Evolutionary conservation across 192 early-diverging fungal genomes (phyloP).

Genomic region (Funneliformis mosseae): DNA sequence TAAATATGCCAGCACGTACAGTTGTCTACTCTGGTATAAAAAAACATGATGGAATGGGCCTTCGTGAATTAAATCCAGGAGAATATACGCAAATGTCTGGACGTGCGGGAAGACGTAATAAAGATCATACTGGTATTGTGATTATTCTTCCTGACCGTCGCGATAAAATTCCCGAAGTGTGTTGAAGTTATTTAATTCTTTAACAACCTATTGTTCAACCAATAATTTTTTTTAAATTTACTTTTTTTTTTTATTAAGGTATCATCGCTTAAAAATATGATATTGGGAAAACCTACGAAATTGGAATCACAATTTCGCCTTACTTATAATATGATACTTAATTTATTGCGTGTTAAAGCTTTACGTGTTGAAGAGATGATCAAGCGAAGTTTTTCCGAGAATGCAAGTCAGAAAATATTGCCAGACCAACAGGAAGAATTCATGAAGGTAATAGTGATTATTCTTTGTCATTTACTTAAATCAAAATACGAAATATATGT

Average conservation of each 20-base stretch:
- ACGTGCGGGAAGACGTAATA: conserved; percentile 91
- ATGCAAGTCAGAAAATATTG: conserved; percentile 78
- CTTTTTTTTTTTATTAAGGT: conserved; percentile 32
- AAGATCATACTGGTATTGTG: conserved; percentile 90
- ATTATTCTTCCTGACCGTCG: conserved; percentile 69
- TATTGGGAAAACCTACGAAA: conserved; percentile 86
- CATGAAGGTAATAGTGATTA: conserved; percentile 52
- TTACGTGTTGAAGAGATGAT: conserved; percentile 98
- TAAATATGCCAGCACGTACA: conserved; percentile 94
- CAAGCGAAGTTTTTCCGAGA: conserved; percentile 95
- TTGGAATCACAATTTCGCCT: conserved; percentile 94
- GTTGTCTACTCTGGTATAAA: conserved; percentile 91
- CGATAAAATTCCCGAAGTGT: conserved; percentile 33
- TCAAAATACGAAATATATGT: background rate
- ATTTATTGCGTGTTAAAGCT: conserved; percentile 91
- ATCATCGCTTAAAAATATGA: conserved; percentile 70
- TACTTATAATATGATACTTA: conserved; percentile 98
- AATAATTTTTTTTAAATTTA: background rate
- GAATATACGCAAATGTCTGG: conserved; percentile 99
- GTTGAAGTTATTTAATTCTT: background rate
- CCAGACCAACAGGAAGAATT: conserved; percentile 79
- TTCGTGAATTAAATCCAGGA: conserved; percentile 76
- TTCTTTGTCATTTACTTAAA: background rate
- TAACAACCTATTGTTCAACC: background rate
- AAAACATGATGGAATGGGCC: conserved; percentile 91